Percentiles rank a stretch among this genome's conserved stretches.
Conservation (phyloP, 2,329 filamentous ascomycete genomes). For the Talaromyces sp. region DNA sequence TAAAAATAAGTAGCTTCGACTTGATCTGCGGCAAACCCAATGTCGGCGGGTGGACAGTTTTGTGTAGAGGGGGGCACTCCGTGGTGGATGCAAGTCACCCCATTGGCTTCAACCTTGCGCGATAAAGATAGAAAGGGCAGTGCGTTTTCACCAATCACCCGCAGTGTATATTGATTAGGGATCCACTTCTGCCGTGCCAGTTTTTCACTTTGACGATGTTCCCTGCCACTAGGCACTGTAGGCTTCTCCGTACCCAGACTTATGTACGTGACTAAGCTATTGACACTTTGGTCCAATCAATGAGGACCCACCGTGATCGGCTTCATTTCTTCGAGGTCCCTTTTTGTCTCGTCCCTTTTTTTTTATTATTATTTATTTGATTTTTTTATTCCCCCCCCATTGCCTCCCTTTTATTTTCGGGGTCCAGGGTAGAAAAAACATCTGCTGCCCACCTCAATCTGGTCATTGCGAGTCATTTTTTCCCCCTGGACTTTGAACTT, state of each 20-base stretch:
- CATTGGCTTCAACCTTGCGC: constrained; percentile 1
- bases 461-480: no score
- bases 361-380: neutral
- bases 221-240: no score
- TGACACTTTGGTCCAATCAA: constrained; percentile 1
- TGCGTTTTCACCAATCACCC: neutral
- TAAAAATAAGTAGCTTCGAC: no score
- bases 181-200: neutral
- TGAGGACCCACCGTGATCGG: neutral
- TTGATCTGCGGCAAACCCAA: no score
- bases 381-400: no score
- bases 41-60: neutral
- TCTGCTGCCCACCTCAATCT: no score
- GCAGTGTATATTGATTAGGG: neutral
- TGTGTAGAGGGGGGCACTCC: neutral
- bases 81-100: neutral
- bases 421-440: no score
- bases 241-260: no score
- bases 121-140: constrained; percentile 6
- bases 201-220: no score
- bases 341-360: neutral
- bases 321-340: constrained; percentile 6
- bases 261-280: constrained; percentile 1
- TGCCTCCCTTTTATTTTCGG: no score
- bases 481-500: no score